phyloP scores from a whole-genome alignment of 78 protist species.

The Speleostelium caveatum region DNA sequence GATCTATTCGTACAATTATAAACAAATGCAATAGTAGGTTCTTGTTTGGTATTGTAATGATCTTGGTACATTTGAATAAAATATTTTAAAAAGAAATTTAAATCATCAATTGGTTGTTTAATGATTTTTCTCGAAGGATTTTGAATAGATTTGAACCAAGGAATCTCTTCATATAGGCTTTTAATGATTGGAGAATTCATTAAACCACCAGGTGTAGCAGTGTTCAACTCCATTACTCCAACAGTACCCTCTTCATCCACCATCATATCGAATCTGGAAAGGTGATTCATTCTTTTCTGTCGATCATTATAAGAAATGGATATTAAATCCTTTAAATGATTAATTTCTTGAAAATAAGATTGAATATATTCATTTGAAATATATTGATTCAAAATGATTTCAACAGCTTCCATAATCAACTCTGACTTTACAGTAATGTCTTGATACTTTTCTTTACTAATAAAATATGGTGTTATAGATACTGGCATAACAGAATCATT shows the following conservation, averaged over 20 bases:
- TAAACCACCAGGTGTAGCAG: background rate
- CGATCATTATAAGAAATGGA: background rate
- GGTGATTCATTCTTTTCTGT: background rate
- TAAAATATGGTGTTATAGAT: background rate
- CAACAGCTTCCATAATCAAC: background rate
- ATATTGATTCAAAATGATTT: background rate
- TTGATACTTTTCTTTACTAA: background rate
- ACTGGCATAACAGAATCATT: background rate
- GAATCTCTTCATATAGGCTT: background rate
- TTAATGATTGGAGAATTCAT: background rate
- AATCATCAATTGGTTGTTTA: background rate
- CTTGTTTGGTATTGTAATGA: background rate
- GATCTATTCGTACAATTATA: background rate
- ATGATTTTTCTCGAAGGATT: background rate
- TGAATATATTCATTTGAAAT: background rate
- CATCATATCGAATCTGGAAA: conserved; percentile 2
- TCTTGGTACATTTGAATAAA: background rate
- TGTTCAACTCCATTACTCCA: background rate
- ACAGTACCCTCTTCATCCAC: background rate
- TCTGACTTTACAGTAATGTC: background rate
- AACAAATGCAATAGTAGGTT: background rate
- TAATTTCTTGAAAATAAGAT: background rate
- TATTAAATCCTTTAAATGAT: background rate
- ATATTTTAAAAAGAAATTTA: background rate
- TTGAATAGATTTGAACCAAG: background rate